These are phyloP conservation scores for Talaromyces verruculosus DNA, from an alignment of 2,329 filamentous ascomycete genomes.

Conservation along the genomic window DNA sequence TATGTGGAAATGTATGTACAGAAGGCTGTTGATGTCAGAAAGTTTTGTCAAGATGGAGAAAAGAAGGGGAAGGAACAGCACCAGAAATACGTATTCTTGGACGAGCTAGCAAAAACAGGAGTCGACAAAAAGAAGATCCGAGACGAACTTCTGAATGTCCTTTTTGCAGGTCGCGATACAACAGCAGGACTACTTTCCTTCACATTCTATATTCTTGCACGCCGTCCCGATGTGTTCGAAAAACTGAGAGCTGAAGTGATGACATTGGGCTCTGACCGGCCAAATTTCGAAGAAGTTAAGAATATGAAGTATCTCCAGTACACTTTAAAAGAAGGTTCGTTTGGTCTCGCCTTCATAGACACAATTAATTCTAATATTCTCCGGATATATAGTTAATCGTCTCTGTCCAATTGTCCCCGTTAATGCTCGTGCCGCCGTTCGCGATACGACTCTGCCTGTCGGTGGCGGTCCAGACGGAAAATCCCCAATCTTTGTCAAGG, in stretches of 20 bases:
- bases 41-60: not conserved
- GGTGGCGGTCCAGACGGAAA: conserved; percentile 31
- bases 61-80: not conserved
- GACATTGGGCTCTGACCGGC: not conserved
- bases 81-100: not conserved
- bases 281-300: conserved; percentile 1
- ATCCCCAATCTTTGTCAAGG: conserved; percentile 63
- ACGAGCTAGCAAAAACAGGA: not conserved
- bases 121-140: not conserved
- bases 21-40: not conserved
- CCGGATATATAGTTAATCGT: not conserved
- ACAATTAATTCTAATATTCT: not conserved
- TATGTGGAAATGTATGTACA: conserved; percentile 4
- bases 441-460: conserved; percentile 12
- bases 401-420: conserved; percentile 57
- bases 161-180: conserved; percentile 39
- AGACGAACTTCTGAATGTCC: conserved; percentile 33
- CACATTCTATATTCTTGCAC: conserved; percentile 31
- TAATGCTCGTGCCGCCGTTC: conserved; percentile 47
- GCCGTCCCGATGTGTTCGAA: conserved; percentile 28
- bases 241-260: conserved; percentile 23
- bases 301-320: not conserved
- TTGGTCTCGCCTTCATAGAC: not conserved
- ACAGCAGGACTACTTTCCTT: conserved; percentile 37
- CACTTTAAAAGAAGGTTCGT: conserved; percentile 37